These are phyloP conservation scores for Cryptococcus depauperatus DNA, from an alignment of 1,284 basidiomycete species.

Conservation along the genomic window DNA sequence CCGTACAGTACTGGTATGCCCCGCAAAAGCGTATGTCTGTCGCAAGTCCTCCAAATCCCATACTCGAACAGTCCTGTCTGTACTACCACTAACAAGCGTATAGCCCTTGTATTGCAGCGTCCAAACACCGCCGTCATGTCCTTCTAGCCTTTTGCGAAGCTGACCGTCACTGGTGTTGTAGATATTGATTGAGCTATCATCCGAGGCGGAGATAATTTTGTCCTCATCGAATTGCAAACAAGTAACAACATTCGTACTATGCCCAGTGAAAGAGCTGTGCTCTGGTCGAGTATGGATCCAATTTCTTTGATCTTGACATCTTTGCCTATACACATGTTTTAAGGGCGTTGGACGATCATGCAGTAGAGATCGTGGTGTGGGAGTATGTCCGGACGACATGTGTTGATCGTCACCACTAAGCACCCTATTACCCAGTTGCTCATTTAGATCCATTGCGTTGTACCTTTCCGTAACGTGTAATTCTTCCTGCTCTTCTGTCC, in stretches of 20 bases:
- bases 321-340: slow-evolving; percentile 39
- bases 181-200: slow-evolving; percentile 74
- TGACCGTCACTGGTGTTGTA: slow-evolving; percentile 75
- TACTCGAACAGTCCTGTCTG: slow-evolving; percentile 85
- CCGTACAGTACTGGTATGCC: slow-evolving; percentile 81
- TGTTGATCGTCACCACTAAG: slow-evolving; percentile 27
- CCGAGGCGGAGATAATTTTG: slow-evolving; percentile 77
- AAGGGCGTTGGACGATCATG: slow-evolving; percentile 27
- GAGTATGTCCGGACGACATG: slow-evolving; percentile 14
- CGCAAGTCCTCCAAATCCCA: slow-evolving; percentile 75
- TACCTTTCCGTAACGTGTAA: slow-evolving; percentile 24
- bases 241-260: slow-evolving; percentile 83
- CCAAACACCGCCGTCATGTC: slow-evolving; percentile 94
- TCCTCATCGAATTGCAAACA: slow-evolving; percentile 86
- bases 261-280: slow-evolving; percentile 72
- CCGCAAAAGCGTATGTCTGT: slow-evolving; percentile 83
- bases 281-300: slow-evolving; percentile 46
- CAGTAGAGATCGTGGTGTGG: background rate
- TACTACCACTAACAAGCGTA: slow-evolving; percentile 83
- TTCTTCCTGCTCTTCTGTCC: slow-evolving; percentile 43
- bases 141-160: slow-evolving; percentile 63
- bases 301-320: slow-evolving; percentile 54
- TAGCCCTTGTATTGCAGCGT: slow-evolving; percentile 66
- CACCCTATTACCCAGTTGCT: slow-evolving; percentile 4
- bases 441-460: slow-evolving; percentile 28